Base-by-base conservation (phyloP, 2,329 filamentous ascomycete genomes). In the Monosporascus cannonballus region DNA sequence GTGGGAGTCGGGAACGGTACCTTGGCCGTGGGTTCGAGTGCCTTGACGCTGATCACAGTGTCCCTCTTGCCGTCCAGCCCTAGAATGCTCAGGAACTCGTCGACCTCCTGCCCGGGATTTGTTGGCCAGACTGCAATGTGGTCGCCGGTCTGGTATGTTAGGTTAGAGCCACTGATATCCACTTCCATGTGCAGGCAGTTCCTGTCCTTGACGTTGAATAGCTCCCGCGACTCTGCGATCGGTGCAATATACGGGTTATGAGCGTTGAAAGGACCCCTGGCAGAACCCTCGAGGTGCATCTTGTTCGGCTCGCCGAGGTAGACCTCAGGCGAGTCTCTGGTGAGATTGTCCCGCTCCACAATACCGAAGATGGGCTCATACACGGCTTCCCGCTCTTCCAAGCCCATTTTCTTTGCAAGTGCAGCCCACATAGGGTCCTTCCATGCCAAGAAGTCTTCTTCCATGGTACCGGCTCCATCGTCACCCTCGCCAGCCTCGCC, bases 341-440 rank as follows among this genome's bases (percentile, higher is more conserved):
- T 84, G 64, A 96, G 74, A 37, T 85, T 83, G 14, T 89, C 83
- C 59, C 86, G 83, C 64, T 96, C 88, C 25, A 81, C 82, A 62
- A 99, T 85, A 62, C 83, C 84, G 68, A 96, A 96, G 53, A 92
- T 85, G 48, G 94, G 90, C 70, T 99, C 95, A 70, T 97, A 99
- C 55, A 96, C 85, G 56, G 92, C 90, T 69, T 99, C 95, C 54
- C 94, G 91, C 74, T 99, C 94, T 72, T 97, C 89, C 52, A 99
- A 76, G 51, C 83, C 83, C 87, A 99, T 90, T 67, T 89, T 85
- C 59, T 89, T 82, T 24, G 87, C 79, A 50, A 99, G 78, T 55
- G 88, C 89, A 64, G 81, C 77, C 94, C 95, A 99, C 94, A 99
- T 99, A 56, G 92, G 92, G 66, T 99, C 94, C 76, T 99, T 99